Evolutionary conservation across 495 filamentous ascomycete species (phyloP).

Genomic region (Rhizodiscina lignyota): DNA sequence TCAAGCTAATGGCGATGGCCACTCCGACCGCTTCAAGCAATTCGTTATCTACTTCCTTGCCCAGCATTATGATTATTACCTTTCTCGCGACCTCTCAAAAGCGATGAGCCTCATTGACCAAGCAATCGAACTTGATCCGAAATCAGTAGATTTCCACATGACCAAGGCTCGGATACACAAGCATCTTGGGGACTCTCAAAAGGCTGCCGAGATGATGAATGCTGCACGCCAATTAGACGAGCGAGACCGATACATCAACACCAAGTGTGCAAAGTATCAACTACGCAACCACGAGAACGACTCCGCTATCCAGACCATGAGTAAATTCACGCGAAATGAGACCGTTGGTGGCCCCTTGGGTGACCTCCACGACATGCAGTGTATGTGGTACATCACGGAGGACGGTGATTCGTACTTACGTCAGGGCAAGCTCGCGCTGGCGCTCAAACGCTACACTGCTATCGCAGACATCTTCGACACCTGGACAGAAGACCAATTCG

Average conservation of each 20-base stretch:
- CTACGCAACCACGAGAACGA: slow-evolving; percentile 84
- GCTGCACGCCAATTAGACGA: slow-evolving; percentile 68
- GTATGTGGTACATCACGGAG: slow-evolving; percentile 91
- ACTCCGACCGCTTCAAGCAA: slow-evolving; percentile 45
- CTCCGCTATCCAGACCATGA: slow-evolving; percentile 70
- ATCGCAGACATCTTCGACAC: slow-evolving; percentile 86
- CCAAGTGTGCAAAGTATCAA: slow-evolving; percentile 94
- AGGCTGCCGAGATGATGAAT: slow-evolving; percentile 80
- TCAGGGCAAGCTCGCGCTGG: slow-evolving; percentile 65
- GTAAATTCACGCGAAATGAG: slow-evolving; percentile 86
- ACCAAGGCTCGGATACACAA: slow-evolving; percentile 92
- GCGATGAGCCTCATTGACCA: slow-evolving; percentile 72
- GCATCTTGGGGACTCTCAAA: slow-evolving; percentile 62
- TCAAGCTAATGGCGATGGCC: slow-evolving; percentile 30
- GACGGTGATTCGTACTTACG: slow-evolving; percentile 83
- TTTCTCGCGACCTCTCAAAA: slow-evolving; percentile 67
- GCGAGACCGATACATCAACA: slow-evolving; percentile 93
- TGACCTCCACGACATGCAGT: slow-evolving; percentile 96
- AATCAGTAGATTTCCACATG: slow-evolving; percentile 84
- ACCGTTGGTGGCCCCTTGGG: slow-evolving; percentile 72
- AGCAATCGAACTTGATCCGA: slow-evolving; percentile 57
- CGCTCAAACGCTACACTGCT: slow-evolving; percentile 76
- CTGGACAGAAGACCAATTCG: slow-evolving; percentile 97
- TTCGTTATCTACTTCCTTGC: slow-evolving; percentile 83
- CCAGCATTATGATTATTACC: slow-evolving; percentile 89